Base-by-base conservation (phyloP, 2,329 filamentous ascomycete genomes). In the Apiospora marii region DNA sequence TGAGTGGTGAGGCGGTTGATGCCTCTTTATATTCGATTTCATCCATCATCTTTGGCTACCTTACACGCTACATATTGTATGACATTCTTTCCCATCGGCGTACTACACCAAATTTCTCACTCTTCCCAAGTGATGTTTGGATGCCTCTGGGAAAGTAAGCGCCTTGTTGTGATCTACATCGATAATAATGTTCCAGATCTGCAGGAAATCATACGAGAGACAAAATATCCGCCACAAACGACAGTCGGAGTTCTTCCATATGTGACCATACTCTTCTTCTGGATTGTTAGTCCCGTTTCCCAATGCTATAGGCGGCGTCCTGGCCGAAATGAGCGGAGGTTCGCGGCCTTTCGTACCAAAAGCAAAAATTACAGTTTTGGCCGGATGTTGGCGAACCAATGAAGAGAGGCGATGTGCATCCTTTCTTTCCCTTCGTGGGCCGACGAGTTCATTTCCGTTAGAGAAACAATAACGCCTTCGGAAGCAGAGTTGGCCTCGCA, bases 331-430 rank as follows among this genome's bases (percentile, higher is more conserved):
- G 30, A 41, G 6, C 10, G 4, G 34, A 37, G 34, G 30, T 24
- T 41, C 10, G 19, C 8, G 30, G n/a, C 19, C 19, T n/a, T 41
- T 10, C 19, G 30, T n/a, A 14, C 10, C 58, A 64, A 64, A 64
- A 64, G 58, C 58, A 64, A 64, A 58, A 64, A 41, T 41, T 64
- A 64, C 58, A 41, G 34, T 64, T 64, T 13, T 37, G 58, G 51
- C 30, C 13, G 30, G 4, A 24, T 12, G 16, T 24, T n/a, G 12
- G 22, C 30, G 13, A 64, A 34, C 22, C 34, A 64, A 41, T 64
- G 13, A 22, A 22, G 58, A 16, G 1, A 64, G 22, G 34, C 4
- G 19, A 64, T 41, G 13, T 64, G 58, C 58, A 64, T n/a, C 58
- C 24, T 64, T 34, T n/a, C 58, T 41, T 64, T 41, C 58, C 58